Conservation (phyloP, 371 early-diverging fungal species). For the Synchytrium microbalum region DNA sequence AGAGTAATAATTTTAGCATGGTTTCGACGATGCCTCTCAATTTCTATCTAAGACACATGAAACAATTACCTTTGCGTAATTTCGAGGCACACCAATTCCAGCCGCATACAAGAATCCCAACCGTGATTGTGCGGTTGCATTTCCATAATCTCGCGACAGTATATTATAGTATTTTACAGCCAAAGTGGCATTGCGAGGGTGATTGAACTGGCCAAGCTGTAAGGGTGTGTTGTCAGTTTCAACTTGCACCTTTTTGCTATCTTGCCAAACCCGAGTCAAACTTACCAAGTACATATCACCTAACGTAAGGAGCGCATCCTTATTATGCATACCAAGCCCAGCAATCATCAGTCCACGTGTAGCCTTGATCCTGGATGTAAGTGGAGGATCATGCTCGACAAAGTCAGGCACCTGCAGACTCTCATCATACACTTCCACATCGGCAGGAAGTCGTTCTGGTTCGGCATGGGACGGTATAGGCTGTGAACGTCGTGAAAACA, state of each 20-base stretch:
- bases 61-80: slow-evolving; percentile 32
- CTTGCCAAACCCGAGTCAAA: neutral
- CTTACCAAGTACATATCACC: slow-evolving; percentile 55
- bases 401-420: neutral
- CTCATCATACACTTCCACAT: neutral
- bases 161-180: slow-evolving; percentile 22
- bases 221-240: neutral
- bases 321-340: slow-evolving; percentile 10
- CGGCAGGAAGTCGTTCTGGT: neutral
- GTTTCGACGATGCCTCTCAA: neutral
- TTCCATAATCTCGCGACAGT: slow-evolving; percentile 46
- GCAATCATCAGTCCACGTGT: neutral
- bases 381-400: neutral
- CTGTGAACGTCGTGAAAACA: neutral
- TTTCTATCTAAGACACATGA: neutral
- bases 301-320: slow-evolving; percentile 41
- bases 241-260: too few relatives aligned
- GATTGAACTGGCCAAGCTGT: slow-evolving; percentile 20
- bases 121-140: slow-evolving; percentile 80
- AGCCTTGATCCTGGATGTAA: neutral
- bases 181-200: slow-evolving; percentile 19
- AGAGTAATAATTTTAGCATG: slow-evolving; percentile 1
- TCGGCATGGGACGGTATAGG: neutral
- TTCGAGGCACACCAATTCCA: slow-evolving; percentile 66
- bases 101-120: slow-evolving; percentile 84